Conservation (phyloP, 2,329 filamentous ascomycete species). For the Didymella glomerata region DNA sequence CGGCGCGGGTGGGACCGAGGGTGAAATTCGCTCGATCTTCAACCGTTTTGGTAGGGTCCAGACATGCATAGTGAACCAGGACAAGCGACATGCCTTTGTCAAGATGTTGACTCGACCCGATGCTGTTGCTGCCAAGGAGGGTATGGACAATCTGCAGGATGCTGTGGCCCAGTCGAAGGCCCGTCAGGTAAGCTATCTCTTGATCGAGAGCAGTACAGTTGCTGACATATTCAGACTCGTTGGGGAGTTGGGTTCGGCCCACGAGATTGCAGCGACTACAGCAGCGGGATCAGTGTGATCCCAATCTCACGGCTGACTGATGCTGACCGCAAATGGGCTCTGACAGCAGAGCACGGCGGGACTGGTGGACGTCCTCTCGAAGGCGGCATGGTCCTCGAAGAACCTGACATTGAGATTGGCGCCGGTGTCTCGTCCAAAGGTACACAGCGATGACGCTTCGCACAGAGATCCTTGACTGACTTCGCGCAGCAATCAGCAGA, state of each 20-base stretch:
- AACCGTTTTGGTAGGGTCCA: constrained; percentile 85
- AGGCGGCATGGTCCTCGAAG: constrained; percentile 87
- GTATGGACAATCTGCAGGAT: constrained; percentile 81
- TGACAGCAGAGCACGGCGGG: constrained; percentile 91
- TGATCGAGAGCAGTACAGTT: not conserved
- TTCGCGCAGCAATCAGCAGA: constrained; percentile 43
- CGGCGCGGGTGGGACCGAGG: constrained; percentile 78
- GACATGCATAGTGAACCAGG: constrained; percentile 97
- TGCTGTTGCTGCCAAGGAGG: constrained; percentile 82
- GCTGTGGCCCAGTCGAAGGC: constrained; percentile 74
- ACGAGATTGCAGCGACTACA: constrained; percentile 95
- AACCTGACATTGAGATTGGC: constrained; percentile 98
- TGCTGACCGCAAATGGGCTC: constrained; percentile 96
- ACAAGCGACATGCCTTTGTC: constrained; percentile 98
- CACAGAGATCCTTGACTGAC: constrained; percentile 23
- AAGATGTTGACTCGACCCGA: constrained; percentile 95
- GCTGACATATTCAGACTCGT: constrained; percentile 70
- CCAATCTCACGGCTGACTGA: constrained; percentile 93
- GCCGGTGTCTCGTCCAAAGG: constrained; percentile 96
- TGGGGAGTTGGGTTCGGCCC: constrained; percentile 99
- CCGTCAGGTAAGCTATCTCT: constrained; percentile 48
- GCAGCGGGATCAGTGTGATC: constrained; percentile 89
- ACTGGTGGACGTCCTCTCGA: constrained; percentile 85
- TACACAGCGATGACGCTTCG: constrained; percentile 27
- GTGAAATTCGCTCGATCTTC: constrained; percentile 83